Conservation (phyloP, 495 filamentous ascomycete genomes). For the Xylaria sp. region DNA sequence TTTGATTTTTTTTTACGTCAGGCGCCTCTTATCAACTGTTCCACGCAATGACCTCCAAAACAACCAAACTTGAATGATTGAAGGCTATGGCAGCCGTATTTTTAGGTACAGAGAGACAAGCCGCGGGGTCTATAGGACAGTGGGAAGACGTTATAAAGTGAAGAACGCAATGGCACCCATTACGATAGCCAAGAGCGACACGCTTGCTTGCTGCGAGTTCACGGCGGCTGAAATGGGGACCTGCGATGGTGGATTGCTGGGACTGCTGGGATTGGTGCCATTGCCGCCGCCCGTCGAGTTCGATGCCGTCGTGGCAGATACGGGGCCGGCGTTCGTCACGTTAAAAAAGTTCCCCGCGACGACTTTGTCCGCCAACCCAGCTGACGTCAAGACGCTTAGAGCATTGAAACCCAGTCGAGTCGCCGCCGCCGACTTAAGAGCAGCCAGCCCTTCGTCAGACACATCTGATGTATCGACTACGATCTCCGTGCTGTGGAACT, state of each 20-base stretch:
- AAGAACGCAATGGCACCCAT: conserved; percentile 33
- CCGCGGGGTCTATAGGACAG: neutral
- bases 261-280: no score
- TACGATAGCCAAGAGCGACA: conserved; percentile 30
- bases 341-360: conserved; percentile 55
- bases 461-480: conserved; percentile 48
- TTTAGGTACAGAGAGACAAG: neutral
- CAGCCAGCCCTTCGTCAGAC: conserved; percentile 30
- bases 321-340: conserved; percentile 53
- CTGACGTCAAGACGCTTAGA: conserved; percentile 36
- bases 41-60: neutral
- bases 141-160: conserved; percentile 28
- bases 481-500: conserved; percentile 37
- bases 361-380: conserved; percentile 42
- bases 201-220: conserved; percentile 31
- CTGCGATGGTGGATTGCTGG: conserved; percentile 19
- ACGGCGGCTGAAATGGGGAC: conserved; percentile 26
- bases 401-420: conserved; percentile 44
- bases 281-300: conserved; percentile 29
- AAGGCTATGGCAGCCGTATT: neutral
- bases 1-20: neutral
- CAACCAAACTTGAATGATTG: neutral
- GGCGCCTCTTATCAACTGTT: neutral
- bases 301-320: conserved; percentile 14
- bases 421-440: conserved; percentile 41